Percentiles rank a stretch among this genome's conserved stretches.
phyloP scores from a whole-genome alignment of 176 grass and related monocot genomes.

The Poa pratensis region DNA sequence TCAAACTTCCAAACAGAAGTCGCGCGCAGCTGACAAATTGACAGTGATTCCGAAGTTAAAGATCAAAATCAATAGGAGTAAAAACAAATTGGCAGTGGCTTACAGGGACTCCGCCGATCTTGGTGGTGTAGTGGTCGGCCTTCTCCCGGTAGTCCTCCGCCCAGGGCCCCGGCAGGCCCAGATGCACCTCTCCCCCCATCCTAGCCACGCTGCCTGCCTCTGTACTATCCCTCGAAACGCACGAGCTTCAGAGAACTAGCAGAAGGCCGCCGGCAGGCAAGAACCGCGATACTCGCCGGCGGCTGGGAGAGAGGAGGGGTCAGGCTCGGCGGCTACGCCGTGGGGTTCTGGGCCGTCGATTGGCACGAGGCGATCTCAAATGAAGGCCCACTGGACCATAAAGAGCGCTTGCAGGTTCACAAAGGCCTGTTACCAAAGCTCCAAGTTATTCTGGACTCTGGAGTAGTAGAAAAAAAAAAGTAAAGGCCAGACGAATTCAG shows the following conservation, averaged over 20 bases:
- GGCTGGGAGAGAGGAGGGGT: not conserved
- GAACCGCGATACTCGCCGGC: not conserved
- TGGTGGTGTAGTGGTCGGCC: slow-evolving; percentile 93
- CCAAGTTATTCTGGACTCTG: too few species aligned
- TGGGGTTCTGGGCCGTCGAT: too few species aligned
- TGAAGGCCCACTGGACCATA: too few species aligned
- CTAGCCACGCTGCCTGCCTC: not conserved
- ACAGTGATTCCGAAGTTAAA: not conserved
- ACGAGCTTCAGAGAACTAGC: not conserved
- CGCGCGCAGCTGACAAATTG: too few species aligned
- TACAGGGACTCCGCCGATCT: slow-evolving; percentile 86
- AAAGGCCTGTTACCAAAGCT: too few species aligned
- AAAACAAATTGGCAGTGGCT: not conserved
- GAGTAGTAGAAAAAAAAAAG: too few species aligned
- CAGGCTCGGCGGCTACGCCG: too few species aligned
- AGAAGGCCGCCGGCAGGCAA: not conserved
- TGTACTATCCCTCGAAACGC: not conserved
- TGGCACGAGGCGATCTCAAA: too few species aligned
- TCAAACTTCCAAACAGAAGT: too few species aligned
- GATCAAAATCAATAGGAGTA: not conserved
- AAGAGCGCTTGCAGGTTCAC: too few species aligned
- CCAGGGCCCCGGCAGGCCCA: slow-evolving; percentile 86
- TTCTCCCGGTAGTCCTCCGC: slow-evolving; percentile 76
- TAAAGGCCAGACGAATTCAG: too few species aligned
- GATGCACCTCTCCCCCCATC: slow-evolving; percentile 65